Evolutionary conservation across 768 basidiomycete genomes (phyloP).

Genomic region (Pleurotus cornucopiae): DNA sequence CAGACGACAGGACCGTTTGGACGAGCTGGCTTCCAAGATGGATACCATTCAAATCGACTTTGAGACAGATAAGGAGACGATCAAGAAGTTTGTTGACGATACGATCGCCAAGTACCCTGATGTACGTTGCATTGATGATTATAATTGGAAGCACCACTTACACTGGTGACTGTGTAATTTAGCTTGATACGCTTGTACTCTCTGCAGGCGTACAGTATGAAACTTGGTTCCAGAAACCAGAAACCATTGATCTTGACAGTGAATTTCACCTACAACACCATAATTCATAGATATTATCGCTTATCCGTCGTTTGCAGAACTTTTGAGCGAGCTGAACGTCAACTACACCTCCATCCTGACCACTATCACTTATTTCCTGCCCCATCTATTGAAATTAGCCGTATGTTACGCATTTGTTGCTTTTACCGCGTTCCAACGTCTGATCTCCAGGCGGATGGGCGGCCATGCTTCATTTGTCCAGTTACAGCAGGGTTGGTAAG

Average conservation of each 20-base stretch:
- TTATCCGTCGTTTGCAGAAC: slow-evolving; percentile 23
- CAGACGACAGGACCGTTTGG: slow-evolving; percentile 28
- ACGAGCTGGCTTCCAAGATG: slow-evolving; percentile 13
- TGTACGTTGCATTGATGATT: slow-evolving; percentile 5
- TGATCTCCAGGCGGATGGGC: slow-evolving; percentile 33
- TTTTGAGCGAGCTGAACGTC: slow-evolving; percentile 43
- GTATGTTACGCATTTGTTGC: slow-evolving; percentile 22
- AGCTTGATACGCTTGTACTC: slow-evolving; percentile 56
- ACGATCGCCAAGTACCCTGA: slow-evolving; percentile 14
- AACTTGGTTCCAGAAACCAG: slow-evolving; percentile 38
- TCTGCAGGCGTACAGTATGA: slow-evolving; percentile 51
- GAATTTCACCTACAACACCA: slow-evolving; percentile 12
- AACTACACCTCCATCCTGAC: slow-evolving; percentile 53
- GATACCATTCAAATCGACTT: slow-evolving; percentile 28
- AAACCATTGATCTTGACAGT: slow-evolving; percentile 34
- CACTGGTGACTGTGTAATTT: not conserved
- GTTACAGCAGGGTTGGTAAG: slow-evolving; percentile 48
- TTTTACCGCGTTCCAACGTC: not conserved
- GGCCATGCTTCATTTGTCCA: slow-evolving; percentile 43
- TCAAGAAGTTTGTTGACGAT: slow-evolving; percentile 24
- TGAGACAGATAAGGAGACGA: slow-evolving; percentile 17
- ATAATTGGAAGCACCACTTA: not conserved
- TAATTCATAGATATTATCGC: not conserved
- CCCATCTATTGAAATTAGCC: slow-evolving; percentile 51
- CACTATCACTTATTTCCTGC: slow-evolving; percentile 43